Conservation (phyloP, 805 yeast species). For the Teunomyces pallodes region DNA sequence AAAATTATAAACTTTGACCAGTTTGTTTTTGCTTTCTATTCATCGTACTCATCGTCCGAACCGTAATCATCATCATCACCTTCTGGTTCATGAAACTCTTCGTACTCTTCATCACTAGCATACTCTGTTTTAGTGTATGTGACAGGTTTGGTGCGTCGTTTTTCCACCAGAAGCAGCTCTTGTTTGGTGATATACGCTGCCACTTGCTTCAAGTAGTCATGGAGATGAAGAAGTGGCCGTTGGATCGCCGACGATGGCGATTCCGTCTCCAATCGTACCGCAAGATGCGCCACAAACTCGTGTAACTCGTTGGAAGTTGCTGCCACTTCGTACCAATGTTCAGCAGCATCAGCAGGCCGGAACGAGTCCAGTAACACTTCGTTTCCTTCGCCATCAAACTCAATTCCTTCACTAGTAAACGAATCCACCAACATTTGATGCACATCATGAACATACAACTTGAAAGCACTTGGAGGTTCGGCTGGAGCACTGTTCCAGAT, state of each 20-base stretch:
- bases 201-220: constrained; percentile 26
- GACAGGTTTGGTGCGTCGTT: not conserved
- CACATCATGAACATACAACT: constrained; percentile 42
- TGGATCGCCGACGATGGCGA: constrained; percentile 17
- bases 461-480: constrained; percentile 28
- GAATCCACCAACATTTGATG: constrained; percentile 28
- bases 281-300: constrained; percentile 24
- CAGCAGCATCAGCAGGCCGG: constrained; percentile 6
- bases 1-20: no score
- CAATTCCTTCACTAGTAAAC: constrained; percentile 29
- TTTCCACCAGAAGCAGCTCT: constrained; percentile 14
- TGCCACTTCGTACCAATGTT: constrained; percentile 39
- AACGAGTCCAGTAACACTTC: constrained; percentile 16
- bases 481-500: constrained; percentile 15
- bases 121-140: no score
- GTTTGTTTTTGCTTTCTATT: no score
- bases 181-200: constrained; percentile 28
- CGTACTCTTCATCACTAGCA: constrained; percentile 12
- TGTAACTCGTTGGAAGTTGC: constrained; percentile 25
- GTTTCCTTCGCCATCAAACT: constrained; percentile 31
- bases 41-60: constrained; percentile 10
- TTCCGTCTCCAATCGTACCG: constrained; percentile 19
- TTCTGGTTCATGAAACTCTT: constrained; percentile 10
- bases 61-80: constrained; percentile 20
- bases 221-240: constrained; percentile 27